These are phyloP conservation scores for Amauroascus verrucosus DNA, from an alignment of 2,329 filamentous ascomycete genomes.

Conservation along the genomic window DNA sequence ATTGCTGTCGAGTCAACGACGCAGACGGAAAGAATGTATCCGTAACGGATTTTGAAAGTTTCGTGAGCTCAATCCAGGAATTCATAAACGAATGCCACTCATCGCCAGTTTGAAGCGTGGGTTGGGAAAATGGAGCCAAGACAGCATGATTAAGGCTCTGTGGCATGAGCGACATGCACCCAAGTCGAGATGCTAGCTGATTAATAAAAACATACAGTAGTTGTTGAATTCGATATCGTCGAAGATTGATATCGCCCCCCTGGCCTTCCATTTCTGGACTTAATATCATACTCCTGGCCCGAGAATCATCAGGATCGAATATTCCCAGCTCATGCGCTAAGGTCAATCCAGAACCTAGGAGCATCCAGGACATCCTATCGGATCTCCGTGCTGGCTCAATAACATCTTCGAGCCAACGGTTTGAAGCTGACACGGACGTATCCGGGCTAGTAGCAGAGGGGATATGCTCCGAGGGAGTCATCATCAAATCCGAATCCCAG, in stretches of 20 bases:
- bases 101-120: constrained; percentile 23
- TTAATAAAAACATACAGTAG: constrained; percentile 41
- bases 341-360: constrained; percentile 44
- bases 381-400: constrained; percentile 45
- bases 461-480: constrained; percentile 20
- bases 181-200: constrained; percentile 43
- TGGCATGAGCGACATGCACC: constrained; percentile 44
- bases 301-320: constrained; percentile 34
- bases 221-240: constrained; percentile 28
- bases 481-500: constrained; percentile 45
- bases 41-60: constrained; percentile 42
- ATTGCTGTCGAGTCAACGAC: constrained; percentile 31
- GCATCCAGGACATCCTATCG: constrained; percentile 52
- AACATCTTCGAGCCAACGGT: constrained; percentile 44
- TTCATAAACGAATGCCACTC: constrained; percentile 45
- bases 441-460: constrained; percentile 20
- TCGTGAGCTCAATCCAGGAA: constrained; percentile 42
- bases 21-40: constrained; percentile 44
- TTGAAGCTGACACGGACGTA: constrained; percentile 23
- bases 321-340: constrained; percentile 45
- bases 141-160: constrained; percentile 34
- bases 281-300: constrained; percentile 18
- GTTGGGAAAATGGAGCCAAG: constrained; percentile 29
- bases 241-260: constrained; percentile 24
- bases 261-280: constrained; percentile 13